Percentiles rank a stretch among this genome's conserved stretches.
phyloP scores from a whole-genome alignment of 495 filamentous ascomycete genomes.

The Xylaria castorea region DNA sequence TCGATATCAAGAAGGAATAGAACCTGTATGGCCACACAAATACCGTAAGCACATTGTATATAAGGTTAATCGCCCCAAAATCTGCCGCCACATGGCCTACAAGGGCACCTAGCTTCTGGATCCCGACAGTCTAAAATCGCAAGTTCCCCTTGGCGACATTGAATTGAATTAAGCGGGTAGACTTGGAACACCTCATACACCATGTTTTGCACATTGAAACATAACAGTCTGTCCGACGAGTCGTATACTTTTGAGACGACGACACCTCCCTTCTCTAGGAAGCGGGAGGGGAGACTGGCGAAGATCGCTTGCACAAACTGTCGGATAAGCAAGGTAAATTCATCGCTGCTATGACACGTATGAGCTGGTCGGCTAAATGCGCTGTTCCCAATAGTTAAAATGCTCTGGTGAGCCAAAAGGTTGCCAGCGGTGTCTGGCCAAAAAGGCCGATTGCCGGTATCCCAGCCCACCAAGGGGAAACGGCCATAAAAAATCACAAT shows the following conservation, averaged over 20 bases:
- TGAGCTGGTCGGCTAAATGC: slow-evolving; percentile 14
- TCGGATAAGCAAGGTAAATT: slow-evolving; percentile 31
- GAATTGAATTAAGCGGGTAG: neutral
- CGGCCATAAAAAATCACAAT: slow-evolving; percentile 20
- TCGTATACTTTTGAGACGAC: slow-evolving; percentile 30
- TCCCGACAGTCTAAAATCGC: slow-evolving; percentile 10
- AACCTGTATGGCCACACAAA: neutral
- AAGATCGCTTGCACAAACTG: slow-evolving; percentile 32
- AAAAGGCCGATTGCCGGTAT: slow-evolving; percentile 26
- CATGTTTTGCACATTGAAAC: slow-evolving; percentile 32
- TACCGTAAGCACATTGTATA: slow-evolving; percentile 23
- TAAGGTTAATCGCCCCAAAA: slow-evolving; percentile 11
- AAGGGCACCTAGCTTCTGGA: slow-evolving; percentile 9
- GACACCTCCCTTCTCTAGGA: slow-evolving; percentile 28
- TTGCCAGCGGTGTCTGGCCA: slow-evolving; percentile 26
- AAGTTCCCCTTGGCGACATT: slow-evolving; percentile 11
- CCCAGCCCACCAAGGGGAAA: slow-evolving; percentile 24
- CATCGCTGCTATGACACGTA: neutral
- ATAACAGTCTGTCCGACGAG: slow-evolving; percentile 26
- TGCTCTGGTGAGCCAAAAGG: slow-evolving; percentile 25
- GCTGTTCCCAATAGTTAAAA: slow-evolving; percentile 17
- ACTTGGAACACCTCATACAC: neutral
- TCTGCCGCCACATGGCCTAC: slow-evolving; percentile 18
- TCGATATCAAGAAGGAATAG: slow-evolving; percentile 6
- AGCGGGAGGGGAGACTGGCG: slow-evolving; percentile 23